A percentile compares a stretch with the other conserved stretches of the same genome.
Evolutionary conservation across 2,329 filamentous ascomycete genomes (phyloP).

Genomic region (Acarospora socialis): DNA sequence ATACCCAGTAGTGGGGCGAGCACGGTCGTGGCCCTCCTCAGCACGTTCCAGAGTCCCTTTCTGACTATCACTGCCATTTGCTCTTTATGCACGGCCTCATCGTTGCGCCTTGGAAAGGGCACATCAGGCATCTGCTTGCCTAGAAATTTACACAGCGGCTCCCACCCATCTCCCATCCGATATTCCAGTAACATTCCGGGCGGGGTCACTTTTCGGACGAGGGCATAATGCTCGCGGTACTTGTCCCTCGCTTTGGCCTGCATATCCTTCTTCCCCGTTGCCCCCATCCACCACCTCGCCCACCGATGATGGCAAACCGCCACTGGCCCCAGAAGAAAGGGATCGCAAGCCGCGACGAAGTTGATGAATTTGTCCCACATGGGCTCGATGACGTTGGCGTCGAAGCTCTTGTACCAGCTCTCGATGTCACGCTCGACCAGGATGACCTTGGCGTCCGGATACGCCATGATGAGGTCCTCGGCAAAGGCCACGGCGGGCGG

Average conservation of each 20-base stretch:
- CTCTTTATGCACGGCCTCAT: conserved; percentile 7
- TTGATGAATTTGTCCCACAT: conserved; percentile 1
- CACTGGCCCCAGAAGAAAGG: neutral
- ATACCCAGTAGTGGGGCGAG: no score
- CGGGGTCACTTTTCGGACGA: conserved; percentile 23
- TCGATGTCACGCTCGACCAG: neutral
- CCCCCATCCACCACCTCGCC: conserved; percentile 4
- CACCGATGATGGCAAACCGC: conserved; percentile 1
- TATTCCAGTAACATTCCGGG: conserved; percentile 23
- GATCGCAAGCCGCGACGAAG: conserved; percentile 1
- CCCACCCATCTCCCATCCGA: conserved; percentile 28
- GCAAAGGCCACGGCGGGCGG: neutral
- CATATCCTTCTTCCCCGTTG: conserved; percentile 5
- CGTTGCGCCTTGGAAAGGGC: conserved; percentile 10
- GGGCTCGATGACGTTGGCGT: conserved; percentile 1
- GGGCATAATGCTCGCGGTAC: conserved; percentile 25
- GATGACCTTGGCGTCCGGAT: neutral
- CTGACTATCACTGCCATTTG: neutral
- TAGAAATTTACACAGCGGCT: conserved; percentile 29
- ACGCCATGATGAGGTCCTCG: neutral
- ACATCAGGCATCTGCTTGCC: conserved; percentile 23
- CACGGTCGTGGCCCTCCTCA: no score
- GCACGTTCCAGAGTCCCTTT: neutral
- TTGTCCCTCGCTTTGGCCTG: conserved; percentile 15
- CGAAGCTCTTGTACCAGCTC: conserved; percentile 2